A percentile compares a stretch with the other conserved stretches of the same genome.
phyloP scores from a whole-genome alignment of 192 early-diverging fungal genomes.

The Backusella sp. region DNA sequence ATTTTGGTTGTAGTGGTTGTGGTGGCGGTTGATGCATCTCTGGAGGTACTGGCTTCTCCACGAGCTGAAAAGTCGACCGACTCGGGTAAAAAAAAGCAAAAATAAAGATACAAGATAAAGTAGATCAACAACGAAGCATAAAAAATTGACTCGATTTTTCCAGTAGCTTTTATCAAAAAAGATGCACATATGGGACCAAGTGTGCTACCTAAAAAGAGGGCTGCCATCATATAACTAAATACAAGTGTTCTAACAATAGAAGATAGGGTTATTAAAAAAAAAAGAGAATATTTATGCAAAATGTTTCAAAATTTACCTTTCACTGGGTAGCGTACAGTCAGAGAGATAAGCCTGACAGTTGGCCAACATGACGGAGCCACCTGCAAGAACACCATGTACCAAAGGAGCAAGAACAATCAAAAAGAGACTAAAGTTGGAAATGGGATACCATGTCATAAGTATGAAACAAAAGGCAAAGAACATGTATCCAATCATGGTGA shows the following conservation, averaged over 20 bases:
- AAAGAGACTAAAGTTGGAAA: constrained; percentile 11
- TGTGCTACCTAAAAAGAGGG: constrained; percentile 8
- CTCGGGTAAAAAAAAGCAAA: not conserved
- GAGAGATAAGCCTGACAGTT: constrained; percentile 34
- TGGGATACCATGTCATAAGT: constrained; percentile 6
- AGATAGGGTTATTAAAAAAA: not conserved
- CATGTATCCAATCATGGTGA: constrained; percentile 20
- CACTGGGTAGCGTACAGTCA: constrained; percentile 23
- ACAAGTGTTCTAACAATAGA: not conserved
- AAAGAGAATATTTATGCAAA: not conserved
- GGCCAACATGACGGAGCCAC: constrained; percentile 19
- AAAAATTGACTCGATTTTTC: not conserved
- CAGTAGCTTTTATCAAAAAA: not conserved
- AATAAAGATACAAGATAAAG: not conserved
- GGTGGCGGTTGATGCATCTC: not conserved
- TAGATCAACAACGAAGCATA: not conserved
- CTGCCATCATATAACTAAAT: constrained; percentile 13
- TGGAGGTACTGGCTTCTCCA: not conserved
- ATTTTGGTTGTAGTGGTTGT: not conserved
- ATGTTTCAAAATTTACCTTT: constrained; percentile 8
- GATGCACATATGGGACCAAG: not conserved
- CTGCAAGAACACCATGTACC: constrained; percentile 22
- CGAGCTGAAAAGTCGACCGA: not conserved
- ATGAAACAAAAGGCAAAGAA: not conserved
- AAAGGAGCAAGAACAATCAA: constrained; percentile 28